Evolutionary conservation across 148 eudicot genomes (phyloP).

Genomic region (Mesembryanthemum crystallinum): DNA sequence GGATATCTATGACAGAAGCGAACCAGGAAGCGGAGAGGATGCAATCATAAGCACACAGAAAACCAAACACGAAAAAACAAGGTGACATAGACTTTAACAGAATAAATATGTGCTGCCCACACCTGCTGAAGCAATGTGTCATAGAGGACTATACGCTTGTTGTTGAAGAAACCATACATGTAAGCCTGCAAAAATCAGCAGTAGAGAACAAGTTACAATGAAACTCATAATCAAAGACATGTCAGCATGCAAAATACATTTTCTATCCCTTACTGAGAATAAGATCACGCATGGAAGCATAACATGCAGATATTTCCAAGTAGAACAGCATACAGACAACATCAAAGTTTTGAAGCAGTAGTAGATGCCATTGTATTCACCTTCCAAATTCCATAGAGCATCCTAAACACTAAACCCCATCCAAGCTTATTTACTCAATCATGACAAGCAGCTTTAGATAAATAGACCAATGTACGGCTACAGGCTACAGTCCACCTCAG

Average conservation of each 20-base stretch:
- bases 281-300: not conserved
- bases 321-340: not conserved
- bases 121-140: conserved; percentile 99
- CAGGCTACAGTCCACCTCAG: not conserved
- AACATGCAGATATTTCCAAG: not conserved
- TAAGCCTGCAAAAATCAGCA: conserved; percentile 69
- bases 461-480: not conserved
- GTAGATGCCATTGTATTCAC: not conserved
- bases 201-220: not conserved
- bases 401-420: not conserved
- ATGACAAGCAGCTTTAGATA: not conserved
- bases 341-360: not conserved
- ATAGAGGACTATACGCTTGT: conserved; percentile 93
- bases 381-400: not conserved
- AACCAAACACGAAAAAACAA: not conserved
- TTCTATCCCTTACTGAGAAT: not conserved
- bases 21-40: not conserved
- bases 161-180: conserved; percentile 98
- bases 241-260: not conserved
- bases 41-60: not conserved
- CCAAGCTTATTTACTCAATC: not conserved
- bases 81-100: not conserved
- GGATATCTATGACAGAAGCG: not conserved
- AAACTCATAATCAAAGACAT: not conserved
- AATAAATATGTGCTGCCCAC: conserved; percentile 12